Evolutionary conservation across 2,329 filamentous ascomycete species (phyloP).

Genomic region (Xylogone sp.): DNA sequence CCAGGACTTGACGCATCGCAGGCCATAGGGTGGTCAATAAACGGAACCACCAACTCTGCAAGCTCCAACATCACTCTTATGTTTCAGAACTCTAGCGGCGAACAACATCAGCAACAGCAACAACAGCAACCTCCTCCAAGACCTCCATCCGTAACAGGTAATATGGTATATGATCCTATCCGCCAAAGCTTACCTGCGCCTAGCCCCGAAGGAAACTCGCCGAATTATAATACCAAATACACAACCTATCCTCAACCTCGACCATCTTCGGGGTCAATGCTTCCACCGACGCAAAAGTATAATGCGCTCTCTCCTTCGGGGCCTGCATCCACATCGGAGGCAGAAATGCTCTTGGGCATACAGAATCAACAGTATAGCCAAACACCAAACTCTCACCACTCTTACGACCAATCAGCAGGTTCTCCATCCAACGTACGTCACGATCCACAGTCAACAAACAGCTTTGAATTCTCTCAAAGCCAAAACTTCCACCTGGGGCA

Average conservation of each 20-base stretch:
- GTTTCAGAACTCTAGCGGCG: conserved; percentile 41
- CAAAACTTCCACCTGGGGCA: conserved; percentile 5
- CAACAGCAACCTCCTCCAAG: conserved; percentile 12
- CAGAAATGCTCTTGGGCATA: conserved; percentile 44
- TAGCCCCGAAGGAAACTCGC: conserved; percentile 37
- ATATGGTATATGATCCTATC: conserved; percentile 59
- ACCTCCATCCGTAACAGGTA: conserved; percentile 47
- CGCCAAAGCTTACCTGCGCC: conserved; percentile 50
- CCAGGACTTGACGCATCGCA: conserved; percentile 37
- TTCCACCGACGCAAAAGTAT: conserved; percentile 28
- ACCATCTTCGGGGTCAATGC: conserved; percentile 19
- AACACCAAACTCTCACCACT: conserved; percentile 12
- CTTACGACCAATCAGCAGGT: conserved; percentile 9
- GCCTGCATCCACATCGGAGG: conserved; percentile 37
- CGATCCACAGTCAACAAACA: not conserved
- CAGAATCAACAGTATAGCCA: conserved; percentile 35
- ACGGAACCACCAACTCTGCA: conserved; percentile 80
- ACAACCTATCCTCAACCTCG: conserved; percentile 39
- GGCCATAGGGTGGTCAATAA: conserved; percentile 82
- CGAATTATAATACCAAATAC: conserved; percentile 21
- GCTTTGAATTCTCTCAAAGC: conserved; percentile 13
- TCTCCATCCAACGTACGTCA: conserved; percentile 4
- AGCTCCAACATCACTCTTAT: conserved; percentile 80
- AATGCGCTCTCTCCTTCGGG: conserved; percentile 24
- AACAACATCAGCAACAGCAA: conserved; percentile 7